These are phyloP conservation scores for Hirsutella thompsonii DNA, from an alignment of 2,329 filamentous ascomycete genomes.

Conservation along the genomic window DNA sequence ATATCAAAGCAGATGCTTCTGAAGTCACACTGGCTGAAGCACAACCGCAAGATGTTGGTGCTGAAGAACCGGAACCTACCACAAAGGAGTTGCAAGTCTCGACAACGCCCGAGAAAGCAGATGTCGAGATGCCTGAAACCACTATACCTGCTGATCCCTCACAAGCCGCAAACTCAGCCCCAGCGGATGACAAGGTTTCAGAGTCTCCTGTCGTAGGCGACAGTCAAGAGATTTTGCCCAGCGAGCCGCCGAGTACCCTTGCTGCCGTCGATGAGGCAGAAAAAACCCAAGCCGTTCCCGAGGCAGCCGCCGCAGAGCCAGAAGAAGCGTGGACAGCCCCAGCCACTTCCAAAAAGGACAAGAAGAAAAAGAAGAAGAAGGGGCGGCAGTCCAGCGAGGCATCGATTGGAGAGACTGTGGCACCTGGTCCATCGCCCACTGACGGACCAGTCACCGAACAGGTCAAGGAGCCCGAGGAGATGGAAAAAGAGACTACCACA, in stretches of 20 bases:
- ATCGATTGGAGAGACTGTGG: constrained; percentile 4
- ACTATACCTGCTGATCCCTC: neutral
- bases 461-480: neutral
- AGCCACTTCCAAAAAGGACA: constrained; percentile 10
- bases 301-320: constrained; percentile 1
- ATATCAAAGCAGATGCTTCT: too few species aligned
- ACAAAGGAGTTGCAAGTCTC: too few species aligned
- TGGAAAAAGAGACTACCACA: too few species aligned
- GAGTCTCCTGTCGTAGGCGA: neutral
- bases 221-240: neutral
- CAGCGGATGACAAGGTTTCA: neutral
- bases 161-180: neutral
- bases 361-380: constrained; percentile 14
- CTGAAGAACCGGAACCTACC: too few species aligned
- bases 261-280: neutral
- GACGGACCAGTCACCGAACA: neutral
- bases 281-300: neutral
- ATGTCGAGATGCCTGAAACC: too few species aligned
- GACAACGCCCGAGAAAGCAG: too few species aligned
- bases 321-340: constrained; percentile 3
- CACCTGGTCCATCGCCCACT: neutral
- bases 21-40: too few species aligned
- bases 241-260: neutral
- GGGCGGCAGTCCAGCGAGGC: constrained; percentile 6
- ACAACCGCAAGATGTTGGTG: too few species aligned